A percentile compares a stretch with the other conserved stretches of the same genome.
Evolutionary conservation across 768 basidiomycete genomes (phyloP).

Genomic region (Kwoniella sp.): DNA sequence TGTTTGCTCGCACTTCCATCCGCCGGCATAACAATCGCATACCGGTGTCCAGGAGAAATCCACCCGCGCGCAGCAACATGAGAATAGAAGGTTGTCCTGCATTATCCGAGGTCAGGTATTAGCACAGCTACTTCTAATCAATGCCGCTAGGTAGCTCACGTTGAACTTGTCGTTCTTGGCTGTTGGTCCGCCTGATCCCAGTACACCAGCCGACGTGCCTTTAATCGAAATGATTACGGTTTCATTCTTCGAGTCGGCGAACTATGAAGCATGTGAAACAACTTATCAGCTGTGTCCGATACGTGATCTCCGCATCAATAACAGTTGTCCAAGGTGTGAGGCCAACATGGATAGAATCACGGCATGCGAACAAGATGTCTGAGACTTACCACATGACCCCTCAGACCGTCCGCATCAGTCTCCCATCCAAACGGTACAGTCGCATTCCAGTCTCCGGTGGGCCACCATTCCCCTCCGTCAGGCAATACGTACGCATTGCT

Average conservation of each 20-base stretch:
- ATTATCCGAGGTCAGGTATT: constrained; percentile 1
- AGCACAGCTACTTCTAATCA: no score
- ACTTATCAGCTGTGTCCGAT: background rate
- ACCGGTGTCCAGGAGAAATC: constrained; percentile 92
- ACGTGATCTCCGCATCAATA: background rate
- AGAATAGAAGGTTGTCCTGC: constrained; percentile 83
- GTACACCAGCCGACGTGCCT: constrained; percentile 79
- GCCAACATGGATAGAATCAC: background rate
- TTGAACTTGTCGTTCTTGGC: constrained; percentile 87
- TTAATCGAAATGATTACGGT: constrained; percentile 88
- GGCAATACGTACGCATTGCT: constrained; percentile 74
- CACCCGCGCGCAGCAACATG: constrained; percentile 94
- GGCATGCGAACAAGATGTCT: constrained; percentile 27
- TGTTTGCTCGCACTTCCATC: constrained; percentile 73
- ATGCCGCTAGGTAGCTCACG: constrained; percentile 33
- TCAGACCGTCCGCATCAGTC: constrained; percentile 80
- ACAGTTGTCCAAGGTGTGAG: no score
- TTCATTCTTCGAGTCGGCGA: constrained; percentile 62
- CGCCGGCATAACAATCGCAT: constrained; percentile 78
- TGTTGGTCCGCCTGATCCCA: constrained; percentile 78
- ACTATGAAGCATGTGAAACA: constrained; percentile 26
- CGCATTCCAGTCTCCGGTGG: constrained; percentile 65
- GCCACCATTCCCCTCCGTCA: constrained; percentile 67
- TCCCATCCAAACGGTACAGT: constrained; percentile 85
- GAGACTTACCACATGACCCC: constrained; percentile 88